A percentile compares a stretch with the other conserved stretches of the same genome.
Conservation (phyloP, 2,329 filamentous ascomycete species). For the Hypoxylon sp. region DNA sequence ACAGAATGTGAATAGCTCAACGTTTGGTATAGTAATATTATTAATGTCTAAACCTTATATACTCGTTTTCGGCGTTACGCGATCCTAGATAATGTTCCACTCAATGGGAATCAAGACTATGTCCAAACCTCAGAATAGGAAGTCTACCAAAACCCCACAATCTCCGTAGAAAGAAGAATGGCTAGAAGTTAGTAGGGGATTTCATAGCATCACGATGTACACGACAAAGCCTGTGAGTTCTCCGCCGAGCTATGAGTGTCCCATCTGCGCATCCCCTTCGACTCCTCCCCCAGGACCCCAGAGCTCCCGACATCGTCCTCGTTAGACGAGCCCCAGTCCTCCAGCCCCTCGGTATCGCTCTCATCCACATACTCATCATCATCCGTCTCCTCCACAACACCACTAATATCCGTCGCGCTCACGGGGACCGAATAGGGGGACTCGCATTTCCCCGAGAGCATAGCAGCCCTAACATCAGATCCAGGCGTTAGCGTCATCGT, state of each 20-base stretch:
- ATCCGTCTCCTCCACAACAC: conserved; percentile 12
- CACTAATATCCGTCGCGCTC: conserved; percentile 14
- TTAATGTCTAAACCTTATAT: not conserved
- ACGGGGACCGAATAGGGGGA: conserved; percentile 27
- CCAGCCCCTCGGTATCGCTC: conserved; percentile 6
- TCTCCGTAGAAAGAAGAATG: not conserved
- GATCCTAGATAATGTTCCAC: not conserved
- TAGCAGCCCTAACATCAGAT: conserved; percentile 15
- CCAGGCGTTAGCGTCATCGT: not conserved
- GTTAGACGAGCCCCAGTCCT: conserved; percentile 20
- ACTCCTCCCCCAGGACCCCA: not conserved
- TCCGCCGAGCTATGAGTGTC: conserved; percentile 9
- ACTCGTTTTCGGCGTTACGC: not conserved
- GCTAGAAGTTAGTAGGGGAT: not conserved
- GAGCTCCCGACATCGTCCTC: conserved; percentile 6
- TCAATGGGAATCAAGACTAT: not conserved
- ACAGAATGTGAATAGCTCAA: not conserved
- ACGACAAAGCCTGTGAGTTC: conserved; percentile 23
- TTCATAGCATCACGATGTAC: conserved; percentile 8
- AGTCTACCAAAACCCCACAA: not conserved
- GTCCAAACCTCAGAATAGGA: conserved; percentile 1
- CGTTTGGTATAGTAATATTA: not conserved
- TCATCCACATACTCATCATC: conserved; percentile 21
- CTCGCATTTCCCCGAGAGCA: conserved; percentile 28
- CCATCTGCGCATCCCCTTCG: not conserved